Evolutionary conservation across 768 basidiomycete genomes (phyloP), one percentile per base, ranked within the genome.

Genomic region (Panaeolus papilionaceus): DNA sequence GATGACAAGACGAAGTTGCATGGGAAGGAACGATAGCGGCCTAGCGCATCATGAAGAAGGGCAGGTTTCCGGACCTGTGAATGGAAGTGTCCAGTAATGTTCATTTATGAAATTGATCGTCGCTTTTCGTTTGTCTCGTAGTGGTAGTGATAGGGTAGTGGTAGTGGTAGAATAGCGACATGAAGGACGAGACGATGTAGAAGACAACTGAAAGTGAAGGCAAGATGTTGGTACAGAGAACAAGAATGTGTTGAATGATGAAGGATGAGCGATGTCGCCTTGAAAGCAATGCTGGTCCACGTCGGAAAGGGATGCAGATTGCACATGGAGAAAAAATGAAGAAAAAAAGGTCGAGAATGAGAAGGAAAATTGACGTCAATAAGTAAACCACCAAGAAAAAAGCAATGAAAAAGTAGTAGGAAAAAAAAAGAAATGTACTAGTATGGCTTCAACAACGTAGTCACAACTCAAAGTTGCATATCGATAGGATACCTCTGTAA

Each of bases 401-500:
- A 58, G 12, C 33, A 14, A 26, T 11, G 8, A 37, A 54, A 16
- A 12, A n/a, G n/a, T n/a, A n/a, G 28, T 16, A 58, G 33, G 1
- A 10, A 49, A 49, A 49, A 23, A 23, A 49, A 23, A 23, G 6
- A 20, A 20, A 23, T 8, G 20, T 49, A 3, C 8, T 23, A 49
- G 14, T 16, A 16, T 12, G 42, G 16, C 23, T 7, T 7, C 14
- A 23, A 51, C 20, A 51, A 51, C 28, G 1, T 33, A 11, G 12
- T 7, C 4, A 12, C 28, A 16, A 28, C 26, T 58, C 23, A 58
- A 28, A 28, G 54, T 33, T 58, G 54, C 54, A 58, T 58, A n/a
- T 58, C 54, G 16, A 58, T 16, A 14, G 54, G 54, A 58, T 33
- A 58, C 28, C 54, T 58, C 54, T 58, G 16, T 3, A 58, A 33